A percentile compares a stretch with the other conserved stretches of the same genome.
These are phyloP conservation scores for Blastomyces percursus DNA, from an alignment of 2,329 filamentous ascomycete species.

Conservation along the genomic window DNA sequence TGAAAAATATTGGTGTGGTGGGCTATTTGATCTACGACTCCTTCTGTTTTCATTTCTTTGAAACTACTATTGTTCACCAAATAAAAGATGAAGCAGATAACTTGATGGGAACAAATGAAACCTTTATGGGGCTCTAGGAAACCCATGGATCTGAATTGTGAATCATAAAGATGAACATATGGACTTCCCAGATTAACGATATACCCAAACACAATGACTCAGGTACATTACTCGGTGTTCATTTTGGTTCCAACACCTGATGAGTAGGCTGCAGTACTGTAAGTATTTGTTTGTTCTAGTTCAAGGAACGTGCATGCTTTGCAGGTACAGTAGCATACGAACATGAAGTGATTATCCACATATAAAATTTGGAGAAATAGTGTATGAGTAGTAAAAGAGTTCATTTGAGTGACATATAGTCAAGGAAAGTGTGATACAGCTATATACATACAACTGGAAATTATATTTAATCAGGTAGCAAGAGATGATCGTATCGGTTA, in stretches of 20 bases:
- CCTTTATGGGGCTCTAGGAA: neutral
- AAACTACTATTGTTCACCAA: neutral
- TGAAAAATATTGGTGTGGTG: neutral
- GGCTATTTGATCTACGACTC: neutral
- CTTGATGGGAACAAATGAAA: neutral
- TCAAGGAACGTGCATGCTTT: slow-evolving; percentile 27
- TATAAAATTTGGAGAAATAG: neutral
- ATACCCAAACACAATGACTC: neutral
- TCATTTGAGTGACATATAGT: slow-evolving; percentile 24
- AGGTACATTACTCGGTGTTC: neutral
- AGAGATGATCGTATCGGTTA: neutral
- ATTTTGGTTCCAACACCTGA: neutral
- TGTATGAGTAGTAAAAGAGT: neutral
- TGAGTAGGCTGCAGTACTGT: slow-evolving; percentile 9
- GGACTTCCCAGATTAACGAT: neutral
- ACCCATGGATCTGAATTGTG: neutral
- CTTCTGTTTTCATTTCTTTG: neutral
- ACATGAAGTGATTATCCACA: neutral
- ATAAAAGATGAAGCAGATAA: neutral
- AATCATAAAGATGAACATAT: neutral
- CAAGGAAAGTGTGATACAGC: neutral
- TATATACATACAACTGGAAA: neutral
- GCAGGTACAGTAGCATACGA: slow-evolving; percentile 26
- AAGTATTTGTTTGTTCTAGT: neutral
- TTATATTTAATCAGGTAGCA: neutral